Base-by-base conservation (phyloP, 257 asterid species). In the Nemophila menziesii region DNA sequence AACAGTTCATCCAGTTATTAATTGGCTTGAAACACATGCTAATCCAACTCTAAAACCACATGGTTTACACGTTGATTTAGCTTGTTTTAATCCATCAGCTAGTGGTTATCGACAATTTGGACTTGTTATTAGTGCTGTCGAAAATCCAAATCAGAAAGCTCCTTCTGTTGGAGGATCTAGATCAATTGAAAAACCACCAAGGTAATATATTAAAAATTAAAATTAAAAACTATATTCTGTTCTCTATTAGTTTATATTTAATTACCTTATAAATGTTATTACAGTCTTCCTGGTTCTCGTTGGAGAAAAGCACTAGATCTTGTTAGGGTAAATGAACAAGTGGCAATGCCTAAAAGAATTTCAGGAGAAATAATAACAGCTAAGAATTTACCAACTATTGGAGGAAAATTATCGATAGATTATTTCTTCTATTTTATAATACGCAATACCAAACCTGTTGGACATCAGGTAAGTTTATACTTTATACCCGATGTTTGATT, bases 221-320 rank as follows among this genome's bases (percentile, higher is more conserved):
- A 40, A 40, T 50, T 39, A 42, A 18, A 8, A 41, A 44, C 37
- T 15, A n/a, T 36, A 55, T 48, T 36, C 29, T 12, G 26, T 43
- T 19, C 18, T 15, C 46, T 11, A 16, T 16, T 2, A 40, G 11
- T 40, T n/a, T n/a, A 11, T 19, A 12, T 33, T 36, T 33, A 50
- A 29, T 24, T 45, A 50, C 51, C 29, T 47, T 51, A 47, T 33
- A 40, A 22, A 19, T 48, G 17, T 37, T 24, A 54, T 15, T 64
- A 72, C 78, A 85, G 92, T 44, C 61, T 70, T 53, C 85, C 86
- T 62, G 77, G 62, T 36, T 65, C 53, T 49, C 87, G 76, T 44
- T 78, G 86, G 93, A 78, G 72, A 67, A 78, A 78, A 70, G 96
- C 93, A 46, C 57, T 78, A 52, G 74, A 85, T 77, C 87, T 80